A percentile compares a stretch with the other conserved stretches of the same genome.
Conservation (phyloP, 768 basidiomycete species). For the Tulasnella sp. region DNA sequence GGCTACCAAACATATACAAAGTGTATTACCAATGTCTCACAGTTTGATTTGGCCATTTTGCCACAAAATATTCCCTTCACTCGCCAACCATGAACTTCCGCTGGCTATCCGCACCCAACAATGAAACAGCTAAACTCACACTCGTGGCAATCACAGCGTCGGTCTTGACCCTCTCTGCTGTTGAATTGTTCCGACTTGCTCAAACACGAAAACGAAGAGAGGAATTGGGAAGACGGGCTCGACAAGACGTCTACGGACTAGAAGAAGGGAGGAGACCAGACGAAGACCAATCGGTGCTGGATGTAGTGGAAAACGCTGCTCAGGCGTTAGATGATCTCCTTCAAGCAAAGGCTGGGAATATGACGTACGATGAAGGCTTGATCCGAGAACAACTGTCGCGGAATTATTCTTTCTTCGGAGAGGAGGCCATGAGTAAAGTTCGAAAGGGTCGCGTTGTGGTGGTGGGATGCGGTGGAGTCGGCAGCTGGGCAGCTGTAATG, state of each 20-base stretch:
- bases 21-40: neutral
- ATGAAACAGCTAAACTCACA: neutral
- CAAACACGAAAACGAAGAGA: neutral
- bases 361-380: constrained; percentile 57
- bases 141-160: constrained; percentile 3
- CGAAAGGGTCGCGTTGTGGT: constrained; percentile 68
- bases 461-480: constrained; percentile 94
- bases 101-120: neutral
- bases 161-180: neutral
- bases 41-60: neutral
- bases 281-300: neutral
- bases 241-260: neutral
- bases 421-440: constrained; percentile 73
- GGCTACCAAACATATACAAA: neutral
- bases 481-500: constrained; percentile 94
- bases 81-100: neutral
- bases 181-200: constrained; percentile 5
- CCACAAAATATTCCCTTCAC: neutral
- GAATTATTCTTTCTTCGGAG: constrained; percentile 91
- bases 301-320: neutral
- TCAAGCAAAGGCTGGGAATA: neutral
- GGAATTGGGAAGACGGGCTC: neutral
- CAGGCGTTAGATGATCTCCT: neutral
- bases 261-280: neutral
- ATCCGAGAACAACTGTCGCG: constrained; percentile 83